phyloP scores from a whole-genome alignment of 2,329 filamentous ascomycete genomes.

The Pseudofabraea citricarpa region DNA sequence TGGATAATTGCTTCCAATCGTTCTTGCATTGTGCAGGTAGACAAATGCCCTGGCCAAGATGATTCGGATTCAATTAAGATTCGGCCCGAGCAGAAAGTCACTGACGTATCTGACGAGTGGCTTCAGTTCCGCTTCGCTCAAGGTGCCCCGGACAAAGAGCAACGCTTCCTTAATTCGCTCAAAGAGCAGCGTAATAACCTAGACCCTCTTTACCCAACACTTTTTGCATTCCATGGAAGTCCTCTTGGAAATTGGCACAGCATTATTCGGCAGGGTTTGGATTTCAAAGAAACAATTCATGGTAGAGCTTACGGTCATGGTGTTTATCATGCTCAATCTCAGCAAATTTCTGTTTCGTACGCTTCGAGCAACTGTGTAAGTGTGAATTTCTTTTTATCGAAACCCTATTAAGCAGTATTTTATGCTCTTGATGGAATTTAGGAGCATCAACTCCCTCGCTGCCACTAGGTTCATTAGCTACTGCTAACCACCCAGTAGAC shows the following conservation, averaged over 20 bases:
- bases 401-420: no score
- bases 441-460: no score
- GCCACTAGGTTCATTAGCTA: no score
- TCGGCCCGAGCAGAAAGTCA: conserved; percentile 37
- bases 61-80: conserved; percentile 15
- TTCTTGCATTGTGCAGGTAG: conserved; percentile 78
- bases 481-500: conserved; percentile 10
- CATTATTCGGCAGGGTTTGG: conserved; percentile 77
- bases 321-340: conserved; percentile 69
- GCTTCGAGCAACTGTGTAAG: conserved; percentile 10
- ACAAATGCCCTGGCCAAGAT: conserved; percentile 30
- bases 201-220: conserved; percentile 51
- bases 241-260: conserved; percentile 77
- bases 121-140: conserved; percentile 85
- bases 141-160: conserved; percentile 82
- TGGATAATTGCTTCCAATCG: conserved; percentile 91
- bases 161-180: conserved; percentile 64
- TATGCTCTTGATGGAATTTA: no score
- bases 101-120: conserved; percentile 56
- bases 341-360: conserved; percentile 43
- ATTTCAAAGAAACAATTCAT: conserved; percentile 58
- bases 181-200: conserved; percentile 32
- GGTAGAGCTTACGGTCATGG: conserved; percentile 75
- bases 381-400: not conserved
- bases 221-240: conserved; percentile 89